Evolutionary conservation across 805 yeast species (phyloP).

Genomic region (Starmerella potacharoeniae): DNA sequence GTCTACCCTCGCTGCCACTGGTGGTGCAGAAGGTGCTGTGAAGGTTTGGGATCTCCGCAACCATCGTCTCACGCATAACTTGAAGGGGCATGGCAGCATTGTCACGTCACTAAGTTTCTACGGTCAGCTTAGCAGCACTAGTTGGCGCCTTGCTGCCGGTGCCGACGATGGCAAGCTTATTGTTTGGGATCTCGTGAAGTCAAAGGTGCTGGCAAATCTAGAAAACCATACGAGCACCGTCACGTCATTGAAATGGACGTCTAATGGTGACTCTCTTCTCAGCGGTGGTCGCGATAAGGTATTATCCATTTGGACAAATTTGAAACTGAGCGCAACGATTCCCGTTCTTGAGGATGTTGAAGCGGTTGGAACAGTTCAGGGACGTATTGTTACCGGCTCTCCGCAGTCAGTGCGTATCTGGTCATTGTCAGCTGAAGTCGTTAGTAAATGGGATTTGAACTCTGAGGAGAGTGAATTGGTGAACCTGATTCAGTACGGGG

Average conservation of each 20-base stretch:
- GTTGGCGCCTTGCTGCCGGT: constrained; percentile 75
- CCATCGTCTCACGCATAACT: constrained; percentile 75
- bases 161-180: constrained; percentile 45
- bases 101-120: constrained; percentile 63
- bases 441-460: constrained; percentile 15
- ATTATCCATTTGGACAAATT: constrained; percentile 40
- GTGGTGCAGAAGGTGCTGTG: constrained; percentile 88
- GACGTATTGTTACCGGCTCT: constrained; percentile 18
- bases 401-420: constrained; percentile 17
- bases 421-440: constrained; percentile 19
- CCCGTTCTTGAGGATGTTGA: constrained; percentile 50
- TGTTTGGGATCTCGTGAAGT: constrained; percentile 54
- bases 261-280: constrained; percentile 44
- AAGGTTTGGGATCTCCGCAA: constrained; percentile 88
- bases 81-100: constrained; percentile 89
- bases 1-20: constrained; percentile 78
- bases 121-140: constrained; percentile 50
- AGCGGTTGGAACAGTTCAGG: constrained; percentile 28
- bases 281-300: constrained; percentile 88
- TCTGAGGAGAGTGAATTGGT: constrained; percentile 19
- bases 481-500: constrained; percentile 1
- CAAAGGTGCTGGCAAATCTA: constrained; percentile 52
- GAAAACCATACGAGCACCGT: constrained; percentile 77
- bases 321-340: constrained; percentile 49
- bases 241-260: constrained; percentile 62